Evolutionary conservation across 176 grass and related monocot genomes (phyloP), one percentile per base, ranked within the genome.

Genomic region (Zoysia pacifica): DNA sequence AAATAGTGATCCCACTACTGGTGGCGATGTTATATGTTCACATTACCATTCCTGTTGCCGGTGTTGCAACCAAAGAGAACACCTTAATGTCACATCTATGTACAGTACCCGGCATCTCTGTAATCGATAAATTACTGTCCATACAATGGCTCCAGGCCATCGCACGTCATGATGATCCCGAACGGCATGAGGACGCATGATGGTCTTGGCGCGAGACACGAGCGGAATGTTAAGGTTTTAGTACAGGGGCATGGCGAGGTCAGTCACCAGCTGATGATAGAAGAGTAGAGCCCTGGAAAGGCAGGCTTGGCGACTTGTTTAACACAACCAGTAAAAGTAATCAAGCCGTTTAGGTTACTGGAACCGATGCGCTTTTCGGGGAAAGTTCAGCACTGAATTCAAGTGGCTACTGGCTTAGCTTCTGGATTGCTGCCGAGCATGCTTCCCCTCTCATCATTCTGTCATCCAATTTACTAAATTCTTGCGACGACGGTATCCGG

Each of bases 371-470:
- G 67, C 78, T 89, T 89, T 86, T 35, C 28, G 45, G 51, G 78
- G 45, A 67, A 82, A 85, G 83, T 78, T 86, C 38, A 89, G 79
- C 83, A 82, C 83, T 89, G 87, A 89, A 89, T 78, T 89, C 82
- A 62, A 89, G 87, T 77, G 71, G 52, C 78, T 82, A 73, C 73
- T 62, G 14, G 72, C 44, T 88, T 85, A 89, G 78, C 79, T 50
- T 81, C 67, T 86, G 79, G 83, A 89, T 89, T 82, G 83, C 83
- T 86, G 87, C 87, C 73, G 77, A 77, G 87, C 87, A 86, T 86
- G 87, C 87, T 63, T 62, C 45, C 5, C 15, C 11, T 28, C 15
- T 74, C 68, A 86, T 86, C 78, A 82, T 89, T 67, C 60, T 78
- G 16, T 79, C 67, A 62, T 82, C 45, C 60, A 28, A 28, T 28